These are phyloP conservation scores for Cryptosporidium xiaoi DNA, from an alignment of 169 alveolate genomes.

Conservation along the genomic window DNA sequence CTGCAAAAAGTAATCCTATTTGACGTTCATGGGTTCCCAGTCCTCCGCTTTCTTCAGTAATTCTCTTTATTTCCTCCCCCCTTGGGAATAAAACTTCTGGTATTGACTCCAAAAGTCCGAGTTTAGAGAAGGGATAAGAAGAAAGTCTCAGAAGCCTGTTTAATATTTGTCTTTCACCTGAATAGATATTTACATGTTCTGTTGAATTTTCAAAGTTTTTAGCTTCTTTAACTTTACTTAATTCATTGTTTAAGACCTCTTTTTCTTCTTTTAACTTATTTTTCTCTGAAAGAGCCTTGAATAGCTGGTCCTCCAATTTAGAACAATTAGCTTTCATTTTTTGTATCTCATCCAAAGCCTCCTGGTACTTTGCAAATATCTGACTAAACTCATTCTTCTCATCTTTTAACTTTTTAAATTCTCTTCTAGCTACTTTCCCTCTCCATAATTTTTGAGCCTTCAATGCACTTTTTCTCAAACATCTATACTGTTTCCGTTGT, in stretches of 20 bases:
- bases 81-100: slow-evolving; percentile 34
- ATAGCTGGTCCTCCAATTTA: slow-evolving; percentile 82
- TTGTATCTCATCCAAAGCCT: slow-evolving; percentile 81
- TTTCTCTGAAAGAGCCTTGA: slow-evolving; percentile 74
- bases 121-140: slow-evolving; percentile 55
- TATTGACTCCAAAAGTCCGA: slow-evolving; percentile 44
- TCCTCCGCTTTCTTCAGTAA: slow-evolving; percentile 1
- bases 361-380: slow-evolving; percentile 77
- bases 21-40: slow-evolving; percentile 36
- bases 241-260: slow-evolving; percentile 59
- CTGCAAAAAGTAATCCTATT: slow-evolving; percentile 44
- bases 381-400: slow-evolving; percentile 81
- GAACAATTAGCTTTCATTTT: slow-evolving; percentile 81
- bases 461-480: slow-evolving; percentile 76
- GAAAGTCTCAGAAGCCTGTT: slow-evolving; percentile 57
- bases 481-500: slow-evolving; percentile 75
- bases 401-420: slow-evolving; percentile 79
- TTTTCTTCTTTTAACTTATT: slow-evolving; percentile 78
- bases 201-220: neutral
- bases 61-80: slow-evolving; percentile 12
- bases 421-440: slow-evolving; percentile 82
- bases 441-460: slow-evolving; percentile 84
- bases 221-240: slow-evolving; percentile 48
- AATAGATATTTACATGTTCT: neutral
- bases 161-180: slow-evolving; percentile 1